phyloP scores from a whole-genome alignment of 257 asterid species.

The Anisodus acutangulus region DNA sequence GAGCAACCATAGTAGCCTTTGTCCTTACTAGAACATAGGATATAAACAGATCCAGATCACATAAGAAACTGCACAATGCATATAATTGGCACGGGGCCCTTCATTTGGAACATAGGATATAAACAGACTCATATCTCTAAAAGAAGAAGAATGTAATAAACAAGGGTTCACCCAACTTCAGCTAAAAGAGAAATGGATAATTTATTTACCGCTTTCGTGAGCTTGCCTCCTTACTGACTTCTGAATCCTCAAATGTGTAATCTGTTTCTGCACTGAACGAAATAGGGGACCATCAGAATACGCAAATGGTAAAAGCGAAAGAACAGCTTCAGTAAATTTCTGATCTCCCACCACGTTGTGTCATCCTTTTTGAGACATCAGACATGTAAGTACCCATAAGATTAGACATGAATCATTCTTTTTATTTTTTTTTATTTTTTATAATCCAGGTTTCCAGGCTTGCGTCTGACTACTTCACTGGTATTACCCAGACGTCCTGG shows the following conservation, averaged over 20 bases:
- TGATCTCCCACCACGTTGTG: background rate
- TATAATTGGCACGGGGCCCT: background rate
- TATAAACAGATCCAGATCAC: background rate
- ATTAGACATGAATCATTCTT: background rate
- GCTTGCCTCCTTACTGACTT: constrained; percentile 37
- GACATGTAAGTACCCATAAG: background rate
- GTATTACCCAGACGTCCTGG: too few relatives aligned
- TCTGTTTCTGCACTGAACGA: constrained; percentile 36
- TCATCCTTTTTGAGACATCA: background rate
- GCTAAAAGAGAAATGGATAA: background rate
- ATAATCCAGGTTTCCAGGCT: too few relatives aligned
- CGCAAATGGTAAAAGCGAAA: background rate
- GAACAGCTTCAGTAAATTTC: background rate
- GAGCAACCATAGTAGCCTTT: background rate
- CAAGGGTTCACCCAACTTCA: background rate
- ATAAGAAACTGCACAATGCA: background rate
- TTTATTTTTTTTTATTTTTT: too few relatives aligned
- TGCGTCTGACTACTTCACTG: too few relatives aligned
- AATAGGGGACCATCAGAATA: constrained; percentile 27
- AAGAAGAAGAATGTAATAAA: background rate
- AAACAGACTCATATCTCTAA: background rate
- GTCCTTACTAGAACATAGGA: background rate
- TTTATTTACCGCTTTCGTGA: constrained; percentile 38
- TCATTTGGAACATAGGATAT: background rate
- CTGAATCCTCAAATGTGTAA: constrained; percentile 36